A percentile compares a stretch with the other conserved stretches of the same genome.
Conservation (phyloP, 1,284 basidiomycete species). For the Megacollybia platyphylla region DNA sequence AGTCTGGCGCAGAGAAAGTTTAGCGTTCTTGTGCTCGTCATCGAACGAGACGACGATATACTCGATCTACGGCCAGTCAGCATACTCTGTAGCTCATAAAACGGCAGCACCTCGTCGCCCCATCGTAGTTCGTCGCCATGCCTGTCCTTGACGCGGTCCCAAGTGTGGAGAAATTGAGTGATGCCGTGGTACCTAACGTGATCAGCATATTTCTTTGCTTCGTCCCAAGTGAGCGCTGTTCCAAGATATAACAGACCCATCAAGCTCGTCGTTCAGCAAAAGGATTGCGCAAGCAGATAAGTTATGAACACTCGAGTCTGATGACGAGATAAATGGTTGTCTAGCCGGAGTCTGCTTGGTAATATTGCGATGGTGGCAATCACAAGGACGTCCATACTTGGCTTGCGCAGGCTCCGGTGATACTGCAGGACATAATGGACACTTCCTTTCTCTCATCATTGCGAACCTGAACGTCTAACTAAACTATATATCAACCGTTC, state of each 20-base stretch:
- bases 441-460: too few species aligned
- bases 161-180: constrained; percentile 88
- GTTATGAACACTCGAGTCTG: too few species aligned
- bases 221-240: constrained; percentile 88
- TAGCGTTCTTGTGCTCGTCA: constrained; percentile 67
- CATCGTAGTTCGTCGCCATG: constrained; percentile 92
- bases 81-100: not conserved
- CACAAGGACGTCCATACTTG: too few species aligned
- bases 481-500: constrained; percentile 29
- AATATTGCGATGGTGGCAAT: too few species aligned
- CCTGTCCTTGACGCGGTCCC: constrained; percentile 85
- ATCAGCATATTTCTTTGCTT: constrained; percentile 79
- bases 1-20: constrained; percentile 83
- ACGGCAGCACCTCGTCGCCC: constrained; percentile 82
- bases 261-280: not conserved
- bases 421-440: too few species aligned
- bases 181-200: constrained; percentile 92
- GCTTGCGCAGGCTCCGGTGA: too few species aligned
- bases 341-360: too few species aligned
- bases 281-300: too few species aligned
- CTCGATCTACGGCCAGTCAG: constrained; percentile 56
- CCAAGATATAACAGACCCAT: constrained; percentile 96
- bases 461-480: not conserved
- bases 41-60: constrained; percentile 93
- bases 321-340: not conserved